Conservation (phyloP, 1,284 basidiomycete genomes). For the Puccinia polysora region DNA sequence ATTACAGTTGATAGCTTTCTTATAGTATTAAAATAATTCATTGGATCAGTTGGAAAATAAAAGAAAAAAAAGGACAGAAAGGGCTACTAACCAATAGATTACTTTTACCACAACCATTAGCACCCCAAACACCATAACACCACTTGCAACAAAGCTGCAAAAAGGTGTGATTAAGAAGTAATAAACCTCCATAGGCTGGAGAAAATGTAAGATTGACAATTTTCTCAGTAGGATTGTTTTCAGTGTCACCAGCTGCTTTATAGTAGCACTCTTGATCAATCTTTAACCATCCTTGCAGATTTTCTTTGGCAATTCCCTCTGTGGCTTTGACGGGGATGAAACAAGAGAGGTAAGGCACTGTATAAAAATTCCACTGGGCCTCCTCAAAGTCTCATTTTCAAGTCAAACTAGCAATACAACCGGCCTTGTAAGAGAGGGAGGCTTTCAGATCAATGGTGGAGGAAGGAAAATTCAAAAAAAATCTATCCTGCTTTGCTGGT, state of each 20-base stretch:
- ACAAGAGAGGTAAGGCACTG: slow-evolving; percentile 63
- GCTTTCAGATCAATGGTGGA: too few relatives aligned
- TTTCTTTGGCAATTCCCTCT: slow-evolving; percentile 60
- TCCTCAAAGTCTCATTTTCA: slow-evolving; percentile 66
- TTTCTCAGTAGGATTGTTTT: slow-evolving; percentile 63
- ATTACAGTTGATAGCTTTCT: slow-evolving; percentile 51
- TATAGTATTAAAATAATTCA: background rate
- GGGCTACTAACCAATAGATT: slow-evolving; percentile 70
- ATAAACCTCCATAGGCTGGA: slow-evolving; percentile 89
- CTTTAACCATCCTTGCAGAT: slow-evolving; percentile 68
- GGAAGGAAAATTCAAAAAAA: too few relatives aligned
- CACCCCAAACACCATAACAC: slow-evolving; percentile 89
- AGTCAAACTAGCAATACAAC: slow-evolving; percentile 71
- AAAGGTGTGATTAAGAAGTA: slow-evolving; percentile 90
- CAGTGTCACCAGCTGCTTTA: slow-evolving; percentile 63
- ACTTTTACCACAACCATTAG: slow-evolving; percentile 93
- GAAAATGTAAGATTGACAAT: slow-evolving; percentile 91
- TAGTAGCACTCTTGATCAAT: slow-evolving; percentile 63
- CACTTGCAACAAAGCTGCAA: slow-evolving; percentile 83
- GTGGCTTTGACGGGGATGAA: slow-evolving; percentile 54
- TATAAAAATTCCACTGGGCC: slow-evolving; percentile 68
- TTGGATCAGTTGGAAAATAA: background rate
- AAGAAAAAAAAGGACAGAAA: slow-evolving; percentile 3
- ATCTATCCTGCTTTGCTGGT: too few relatives aligned
- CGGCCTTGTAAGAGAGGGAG: slow-evolving; percentile 66